A percentile compares a stretch with the other conserved stretches of the same genome.
These are phyloP conservation scores for Alternaria sp. DNA, from an alignment of 2,329 filamentous ascomycete species.

Conservation along the genomic window DNA sequence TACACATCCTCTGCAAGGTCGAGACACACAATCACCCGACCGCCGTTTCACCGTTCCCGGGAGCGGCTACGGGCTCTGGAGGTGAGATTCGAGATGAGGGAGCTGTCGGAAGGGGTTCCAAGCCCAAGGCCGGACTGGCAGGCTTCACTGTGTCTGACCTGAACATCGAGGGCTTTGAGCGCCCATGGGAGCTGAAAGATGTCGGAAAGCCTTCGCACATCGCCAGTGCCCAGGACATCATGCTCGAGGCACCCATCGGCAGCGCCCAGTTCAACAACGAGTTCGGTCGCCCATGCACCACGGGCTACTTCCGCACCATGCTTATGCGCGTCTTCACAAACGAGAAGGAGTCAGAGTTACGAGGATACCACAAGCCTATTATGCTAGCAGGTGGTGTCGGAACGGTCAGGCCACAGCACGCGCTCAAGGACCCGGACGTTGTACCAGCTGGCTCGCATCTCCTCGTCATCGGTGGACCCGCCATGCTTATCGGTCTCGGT, in stretches of 20 bases:
- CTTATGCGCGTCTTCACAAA: conserved; percentile 72
- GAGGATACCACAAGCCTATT: conserved; percentile 97
- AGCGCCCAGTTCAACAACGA: conserved; percentile 98
- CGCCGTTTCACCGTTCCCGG: conserved; percentile 90
- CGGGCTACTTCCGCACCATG: conserved; percentile 91
- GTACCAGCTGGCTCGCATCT: conserved; percentile 89
- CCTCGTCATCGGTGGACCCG: conserved; percentile 92
- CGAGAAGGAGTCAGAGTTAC: conserved; percentile 71
- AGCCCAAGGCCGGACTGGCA: conserved; percentile 87
- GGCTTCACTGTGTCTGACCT: conserved; percentile 97
- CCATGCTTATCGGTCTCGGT: conserved; percentile 96
- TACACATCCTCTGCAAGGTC: conserved; percentile 91
- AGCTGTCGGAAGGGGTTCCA: conserved; percentile 89
- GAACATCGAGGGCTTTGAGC: conserved; percentile 80
- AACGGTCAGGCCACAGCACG: conserved; percentile 88
- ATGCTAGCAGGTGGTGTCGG: conserved; percentile 98
- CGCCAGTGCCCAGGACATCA: conserved; percentile 93
- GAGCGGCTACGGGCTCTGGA: conserved; percentile 92
- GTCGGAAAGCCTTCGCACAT: conserved; percentile 91
- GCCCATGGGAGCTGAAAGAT: conserved; percentile 86
- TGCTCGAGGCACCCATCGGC: conserved; percentile 95
- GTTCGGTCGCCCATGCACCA: conserved; percentile 88
- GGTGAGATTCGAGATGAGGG: conserved; percentile 97
- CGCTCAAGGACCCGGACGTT: conserved; percentile 79
- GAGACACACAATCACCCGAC: conserved; percentile 99